Evolutionary conservation across 176 grass and related monocot genomes (phyloP).

Genomic region (Tuctoria greenei): DNA sequence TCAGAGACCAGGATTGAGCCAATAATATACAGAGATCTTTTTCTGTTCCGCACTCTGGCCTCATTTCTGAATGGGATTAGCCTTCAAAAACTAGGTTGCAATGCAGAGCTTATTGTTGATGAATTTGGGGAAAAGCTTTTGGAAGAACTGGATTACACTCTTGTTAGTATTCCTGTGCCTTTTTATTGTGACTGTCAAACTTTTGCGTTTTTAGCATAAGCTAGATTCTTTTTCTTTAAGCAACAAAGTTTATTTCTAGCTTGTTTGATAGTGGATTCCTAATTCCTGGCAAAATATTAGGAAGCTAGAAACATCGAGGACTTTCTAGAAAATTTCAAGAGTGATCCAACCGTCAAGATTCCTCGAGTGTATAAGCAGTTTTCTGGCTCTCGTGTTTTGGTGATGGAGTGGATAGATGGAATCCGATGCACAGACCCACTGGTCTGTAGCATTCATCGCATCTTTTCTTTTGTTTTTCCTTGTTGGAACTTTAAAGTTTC

Average conservation of each 20-base stretch:
- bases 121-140: conserved; percentile 98
- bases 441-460: conserved; percentile 51
- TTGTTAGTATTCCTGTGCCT: conserved; percentile 56
- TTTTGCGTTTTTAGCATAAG: not conserved
- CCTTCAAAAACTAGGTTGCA: conserved; percentile 96
- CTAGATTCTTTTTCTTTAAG: conserved; percentile 11
- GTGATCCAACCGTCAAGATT: conserved; percentile 98
- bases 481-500: conserved; percentile 27
- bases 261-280: not conserved
- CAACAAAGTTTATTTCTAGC: not conserved
- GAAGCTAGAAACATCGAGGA: conserved; percentile 98
- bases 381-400: conserved; percentile 82
- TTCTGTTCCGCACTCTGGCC: conserved; percentile 85
- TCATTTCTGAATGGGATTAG: conserved; percentile 98
- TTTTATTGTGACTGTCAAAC: not conserved
- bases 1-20: conserved; percentile 95
- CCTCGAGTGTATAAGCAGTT: conserved; percentile 80
- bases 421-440: conserved; percentile 92
- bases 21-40: conserved; percentile 97
- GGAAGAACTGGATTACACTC: conserved; percentile 99
- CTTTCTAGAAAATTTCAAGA: conserved; percentile 92
- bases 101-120: conserved; percentile 99
- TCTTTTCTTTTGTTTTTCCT: not conserved
- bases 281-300: conserved; percentile 40
- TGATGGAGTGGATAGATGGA: conserved; percentile 99